Conservation (phyloP, 164 flowering plant genomes). For the Vitis rotundifolia region DNA sequence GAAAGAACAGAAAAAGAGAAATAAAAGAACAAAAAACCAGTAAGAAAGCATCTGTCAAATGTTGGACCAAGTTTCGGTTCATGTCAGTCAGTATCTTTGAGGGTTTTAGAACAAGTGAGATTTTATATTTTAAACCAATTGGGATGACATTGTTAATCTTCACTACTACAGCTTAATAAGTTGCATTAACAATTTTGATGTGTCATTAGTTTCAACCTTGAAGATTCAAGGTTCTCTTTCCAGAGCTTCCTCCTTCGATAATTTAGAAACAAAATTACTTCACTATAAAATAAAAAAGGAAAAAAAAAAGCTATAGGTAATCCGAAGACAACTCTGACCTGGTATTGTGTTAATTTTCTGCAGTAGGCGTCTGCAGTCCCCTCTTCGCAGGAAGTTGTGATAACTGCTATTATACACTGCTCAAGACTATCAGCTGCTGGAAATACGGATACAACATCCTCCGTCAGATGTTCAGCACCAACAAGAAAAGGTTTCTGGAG, state of each 20-base stretch:
- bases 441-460: conserved; percentile 89
- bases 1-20: too few species aligned
- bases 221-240: neutral
- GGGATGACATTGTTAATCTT: too few species aligned
- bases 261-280: too few species aligned
- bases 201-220: neutral
- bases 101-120: too few species aligned
- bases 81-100: too few species aligned
- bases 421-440: conserved; percentile 94
- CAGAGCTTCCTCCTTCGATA: too few species aligned
- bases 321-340: conserved; percentile 45
- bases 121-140: too few species aligned
- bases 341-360: conserved; percentile 57
- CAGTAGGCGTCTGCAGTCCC: conserved; percentile 55
- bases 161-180: neutral
- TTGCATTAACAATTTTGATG: neutral
- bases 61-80: too few species aligned
- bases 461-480: conserved; percentile 85
- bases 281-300: neutral
- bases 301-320: conserved; percentile 1
- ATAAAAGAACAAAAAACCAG: too few species aligned
- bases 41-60: too few species aligned
- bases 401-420: conserved; percentile 57
- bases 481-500: conserved; percentile 93
- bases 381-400: conserved; percentile 60